Percentiles rank a stretch among this genome's conserved stretches.
Conservation (phyloP, 305 asterid genomes). For the Solanum hybrid region DNA sequence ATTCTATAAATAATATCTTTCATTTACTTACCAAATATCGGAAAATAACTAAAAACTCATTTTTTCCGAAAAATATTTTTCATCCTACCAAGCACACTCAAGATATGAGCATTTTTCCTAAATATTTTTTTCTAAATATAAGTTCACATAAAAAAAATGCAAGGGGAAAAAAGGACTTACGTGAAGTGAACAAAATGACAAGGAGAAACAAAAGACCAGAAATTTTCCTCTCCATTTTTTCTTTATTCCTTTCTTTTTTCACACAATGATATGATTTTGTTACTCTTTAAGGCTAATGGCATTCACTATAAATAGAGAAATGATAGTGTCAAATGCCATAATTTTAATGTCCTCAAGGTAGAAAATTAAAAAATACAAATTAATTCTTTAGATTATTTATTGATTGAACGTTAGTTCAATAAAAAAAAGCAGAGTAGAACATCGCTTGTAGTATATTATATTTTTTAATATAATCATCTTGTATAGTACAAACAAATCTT, state of each 20-base stretch:
- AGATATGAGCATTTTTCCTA: not conserved
- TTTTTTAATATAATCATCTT: too few relatives aligned
- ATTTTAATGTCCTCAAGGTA: not conserved
- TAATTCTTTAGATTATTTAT: too few relatives aligned
- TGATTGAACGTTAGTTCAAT: not conserved
- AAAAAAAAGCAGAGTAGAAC: too few relatives aligned
- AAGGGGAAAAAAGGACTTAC: not conserved
- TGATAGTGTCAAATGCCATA: not conserved
- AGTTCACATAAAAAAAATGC: not conserved
- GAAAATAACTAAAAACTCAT: too few relatives aligned
- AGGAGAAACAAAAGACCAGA: conserved; percentile 17
- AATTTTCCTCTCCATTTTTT: conserved; percentile 17
- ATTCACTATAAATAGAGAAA: not conserved
- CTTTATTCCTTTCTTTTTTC: not conserved
- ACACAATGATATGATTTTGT: not conserved
- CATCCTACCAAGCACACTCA: too few relatives aligned
- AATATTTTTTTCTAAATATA: not conserved
- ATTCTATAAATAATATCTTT: too few relatives aligned
- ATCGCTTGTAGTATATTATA: too few relatives aligned
- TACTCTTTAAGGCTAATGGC: not conserved
- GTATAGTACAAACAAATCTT: too few relatives aligned
- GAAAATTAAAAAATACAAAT: too few relatives aligned
- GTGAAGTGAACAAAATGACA: conserved; percentile 10
- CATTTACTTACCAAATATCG: too few relatives aligned
- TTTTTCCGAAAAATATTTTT: too few relatives aligned